Evolutionary conservation across 495 filamentous ascomycete species (phyloP).

Genomic region (Penicillium canescens): DNA sequence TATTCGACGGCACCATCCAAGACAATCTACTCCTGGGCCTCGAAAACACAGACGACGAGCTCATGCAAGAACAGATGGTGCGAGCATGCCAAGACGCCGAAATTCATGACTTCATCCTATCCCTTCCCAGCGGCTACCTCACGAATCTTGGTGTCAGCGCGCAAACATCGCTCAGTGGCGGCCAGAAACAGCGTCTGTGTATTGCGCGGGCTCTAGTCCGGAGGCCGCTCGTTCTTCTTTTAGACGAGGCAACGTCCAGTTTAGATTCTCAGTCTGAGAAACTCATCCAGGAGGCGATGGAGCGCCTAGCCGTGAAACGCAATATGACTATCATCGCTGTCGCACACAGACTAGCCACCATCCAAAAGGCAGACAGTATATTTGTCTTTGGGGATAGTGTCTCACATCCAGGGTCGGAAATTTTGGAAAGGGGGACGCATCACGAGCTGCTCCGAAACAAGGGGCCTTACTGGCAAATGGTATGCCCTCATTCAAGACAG

Average conservation of each 20-base stretch:
- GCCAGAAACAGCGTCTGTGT: constrained; percentile 51
- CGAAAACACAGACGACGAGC: constrained; percentile 27
- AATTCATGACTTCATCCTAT: constrained; percentile 55
- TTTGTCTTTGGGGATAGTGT: constrained; percentile 54
- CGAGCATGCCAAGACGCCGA: constrained; percentile 55
- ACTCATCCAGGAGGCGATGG: constrained; percentile 34
- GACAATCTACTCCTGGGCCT: constrained; percentile 54
- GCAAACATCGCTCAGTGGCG: constrained; percentile 54
- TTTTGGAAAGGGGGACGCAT: constrained; percentile 68
- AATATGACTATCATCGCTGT: constrained; percentile 74
- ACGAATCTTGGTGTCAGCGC: constrained; percentile 62
- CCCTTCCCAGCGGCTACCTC: constrained; percentile 60
- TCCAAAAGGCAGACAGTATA: constrained; percentile 71
- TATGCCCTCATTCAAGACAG: background rate
- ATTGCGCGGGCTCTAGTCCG: constrained; percentile 51
- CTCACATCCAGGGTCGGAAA: constrained; percentile 42
- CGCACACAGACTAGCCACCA: constrained; percentile 71
- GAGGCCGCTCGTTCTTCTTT: constrained; percentile 45
- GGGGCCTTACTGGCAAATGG: constrained; percentile 3
- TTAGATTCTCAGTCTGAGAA: constrained; percentile 54
- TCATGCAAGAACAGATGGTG: constrained; percentile 46
- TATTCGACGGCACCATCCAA: constrained; percentile 52
- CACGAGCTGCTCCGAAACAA: background rate
- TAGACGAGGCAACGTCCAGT: constrained; percentile 61
- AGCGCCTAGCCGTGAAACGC: constrained; percentile 43